Evolutionary conservation across 257 asterid species (phyloP).

Genomic region (Nicotiana obtusifolia): DNA sequence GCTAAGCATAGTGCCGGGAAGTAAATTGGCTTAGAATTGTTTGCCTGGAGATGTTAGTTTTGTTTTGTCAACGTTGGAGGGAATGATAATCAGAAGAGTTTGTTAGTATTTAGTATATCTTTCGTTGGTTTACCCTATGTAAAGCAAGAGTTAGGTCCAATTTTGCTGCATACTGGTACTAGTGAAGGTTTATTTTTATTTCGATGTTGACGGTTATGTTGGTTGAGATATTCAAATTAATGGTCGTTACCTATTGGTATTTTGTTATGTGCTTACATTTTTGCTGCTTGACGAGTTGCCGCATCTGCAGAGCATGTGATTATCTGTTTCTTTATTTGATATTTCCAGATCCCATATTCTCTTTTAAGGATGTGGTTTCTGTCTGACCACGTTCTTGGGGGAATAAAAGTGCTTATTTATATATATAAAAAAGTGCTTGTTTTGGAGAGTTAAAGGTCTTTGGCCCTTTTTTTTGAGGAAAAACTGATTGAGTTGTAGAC

Average conservation of each 20-base stretch:
- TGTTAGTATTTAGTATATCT: background rate
- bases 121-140: background rate
- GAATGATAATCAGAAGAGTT: background rate
- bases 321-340: no score
- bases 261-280: background rate
- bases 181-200: background rate
- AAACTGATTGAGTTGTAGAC: background rate
- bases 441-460: no score
- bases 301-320: no score
- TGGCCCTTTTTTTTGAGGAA: background rate
- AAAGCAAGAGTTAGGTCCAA: background rate
- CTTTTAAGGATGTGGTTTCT: no score
- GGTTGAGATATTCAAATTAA: background rate
- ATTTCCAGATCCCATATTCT: no score
- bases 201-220: no score
- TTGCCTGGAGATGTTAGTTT: background rate
- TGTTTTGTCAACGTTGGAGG: background rate
- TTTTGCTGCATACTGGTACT: background rate
- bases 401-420: background rate
- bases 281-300: background rate
- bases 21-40: constrained; percentile 8
- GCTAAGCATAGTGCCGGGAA: constrained; percentile 60
- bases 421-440: no score
- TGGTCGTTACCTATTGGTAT: background rate
- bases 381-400: background rate